These are phyloP conservation scores for Gloeostereum incarnatum DNA, from an alignment of 768 basidiomycete genomes.

Conservation along the genomic window DNA sequence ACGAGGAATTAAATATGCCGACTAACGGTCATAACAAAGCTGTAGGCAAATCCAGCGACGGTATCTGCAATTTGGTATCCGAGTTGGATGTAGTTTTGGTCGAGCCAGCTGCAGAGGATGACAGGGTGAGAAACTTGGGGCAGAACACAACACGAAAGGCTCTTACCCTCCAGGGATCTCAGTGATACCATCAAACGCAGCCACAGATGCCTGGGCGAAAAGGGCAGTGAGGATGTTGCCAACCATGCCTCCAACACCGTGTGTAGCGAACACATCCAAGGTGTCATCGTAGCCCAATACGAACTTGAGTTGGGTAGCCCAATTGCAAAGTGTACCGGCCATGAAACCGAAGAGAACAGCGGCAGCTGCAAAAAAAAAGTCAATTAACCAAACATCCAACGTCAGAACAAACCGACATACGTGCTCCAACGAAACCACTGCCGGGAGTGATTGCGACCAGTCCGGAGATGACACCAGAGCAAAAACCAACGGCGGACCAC, in stretches of 20 bases:
- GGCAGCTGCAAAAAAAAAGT: slow-evolving; percentile 39
- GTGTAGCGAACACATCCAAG: slow-evolving; percentile 87
- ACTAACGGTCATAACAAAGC: slow-evolving; percentile 69
- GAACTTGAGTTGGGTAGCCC: slow-evolving; percentile 91
- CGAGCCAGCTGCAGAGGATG: no score
- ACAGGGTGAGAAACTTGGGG: no score
- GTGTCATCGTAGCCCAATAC: slow-evolving; percentile 67
- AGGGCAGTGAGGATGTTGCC: slow-evolving; percentile 81
- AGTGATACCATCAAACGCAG: slow-evolving; percentile 68
- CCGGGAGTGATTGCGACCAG: slow-evolving; percentile 84
- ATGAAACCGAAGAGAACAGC: slow-evolving; percentile 80
- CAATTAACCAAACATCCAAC: neutral
- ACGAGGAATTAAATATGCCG: neutral
- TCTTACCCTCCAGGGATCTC: slow-evolving; percentile 64
- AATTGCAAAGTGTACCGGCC: slow-evolving; percentile 81
- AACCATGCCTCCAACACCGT: slow-evolving; percentile 68
- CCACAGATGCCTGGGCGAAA: slow-evolving; percentile 76
- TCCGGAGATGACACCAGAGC: slow-evolving; percentile 90
- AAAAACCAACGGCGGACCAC: slow-evolving; percentile 91
- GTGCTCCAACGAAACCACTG: slow-evolving; percentile 72
- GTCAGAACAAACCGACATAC: slow-evolving; percentile 28
- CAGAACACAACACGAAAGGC: no score
- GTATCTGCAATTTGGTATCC: slow-evolving; percentile 80
- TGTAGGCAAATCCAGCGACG: slow-evolving; percentile 52
- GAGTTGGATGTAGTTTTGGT: slow-evolving; percentile 73